Base-by-base conservation (phyloP, 495 filamentous ascomycete species). In the Terfezia claveryi region DNA sequence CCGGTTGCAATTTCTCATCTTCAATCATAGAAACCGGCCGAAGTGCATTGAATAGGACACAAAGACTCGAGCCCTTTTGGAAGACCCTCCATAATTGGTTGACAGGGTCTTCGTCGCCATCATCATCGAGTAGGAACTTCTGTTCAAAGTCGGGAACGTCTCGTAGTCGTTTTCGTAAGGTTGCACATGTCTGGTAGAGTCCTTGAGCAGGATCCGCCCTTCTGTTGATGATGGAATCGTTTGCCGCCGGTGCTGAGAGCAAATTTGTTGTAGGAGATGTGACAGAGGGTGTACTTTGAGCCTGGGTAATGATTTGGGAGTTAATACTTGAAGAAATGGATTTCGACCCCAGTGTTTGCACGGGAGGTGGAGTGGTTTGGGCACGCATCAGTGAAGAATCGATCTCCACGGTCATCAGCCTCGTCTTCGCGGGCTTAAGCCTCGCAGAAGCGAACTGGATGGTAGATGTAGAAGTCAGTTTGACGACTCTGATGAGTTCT, bases 101-200 rank as follows among this genome's bases (percentile, higher is more conserved):
- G 7, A 98, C 91, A 1, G 89, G 89, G 66, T 93, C 91, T 14
- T 78, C 76, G 23, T 69, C 66, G 8, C 69, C 63, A 44, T 64
- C 63, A 63, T 70, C 73, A 59, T 88, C 80, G 23, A 65, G 67
- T 54, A 93, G 65, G 62, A 82, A 81, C 12, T 23, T 23, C 10
- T 68, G 67, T 56, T 87, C 80, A 65, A 95, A 95, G 23, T 74
- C 80, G 2, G 88, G 88, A 20, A 98, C 85, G 60, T 81, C 78
- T 38, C 78, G 76, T 54, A 98, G 72, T 55, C 92, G 76, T 67
- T 79, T 77, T 67, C 82, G 82, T 51, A 96, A 71, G 56, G 80
- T 78, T 55, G 91, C 75, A 68, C 92, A 95, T 66, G 88, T 94
- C 68, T 96, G 91, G 64, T 92, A 98, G 36, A 98, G 79, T 20